Evolutionary conservation across 768 basidiomycete species (phyloP), one percentile per base, ranked within the genome.

Genomic region (Tulasnella sp.): DNA sequence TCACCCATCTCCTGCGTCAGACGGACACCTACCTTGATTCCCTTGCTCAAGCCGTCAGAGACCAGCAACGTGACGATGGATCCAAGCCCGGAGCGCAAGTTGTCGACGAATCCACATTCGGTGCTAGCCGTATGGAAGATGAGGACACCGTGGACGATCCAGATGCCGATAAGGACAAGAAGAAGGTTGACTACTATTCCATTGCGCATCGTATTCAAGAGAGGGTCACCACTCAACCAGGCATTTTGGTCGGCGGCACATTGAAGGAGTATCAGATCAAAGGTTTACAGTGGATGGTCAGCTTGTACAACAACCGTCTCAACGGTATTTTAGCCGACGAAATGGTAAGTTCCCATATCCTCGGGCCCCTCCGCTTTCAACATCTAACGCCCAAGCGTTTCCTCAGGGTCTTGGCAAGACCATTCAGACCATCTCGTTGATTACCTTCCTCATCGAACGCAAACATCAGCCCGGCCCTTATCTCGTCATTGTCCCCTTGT

Each of bases 231-330:
- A 86, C 82, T 79, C 93, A 95, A 81, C 93, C 93, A 1, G 79
- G 79, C 49, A 85, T 97, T 36, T 88, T 97, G 22, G 82, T 92
- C 39, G 96, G 95, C 77, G 96, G 96, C 67, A 94, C 91, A 0
- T 86, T 98, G 80, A 98, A 97, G 83, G 95, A 96, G 68, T 97
- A 97, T 82, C 96, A 97, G 83, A 77, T 97, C 80, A 96, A 96
- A 85, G 96, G 96, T 76, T 83, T 98, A 80, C 96, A 97, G 83
- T 98, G 96, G 95, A 97, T 97, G 96, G 96, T 98, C 80, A 94
- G 92, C 83, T 86, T 97, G 84, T 97, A 96, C 83, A 97, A 98
- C 83, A 98, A 97, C 86, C 90, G 91, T 81, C 87, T 97, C 77
- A 96, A 97, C 80, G 96, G 96, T 77, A 97, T 98, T 79, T 83